A percentile compares a stretch with the other conserved stretches of the same genome.
Conservation (phyloP, 257 asterid genomes). For the Buddleja alternifolia region DNA sequence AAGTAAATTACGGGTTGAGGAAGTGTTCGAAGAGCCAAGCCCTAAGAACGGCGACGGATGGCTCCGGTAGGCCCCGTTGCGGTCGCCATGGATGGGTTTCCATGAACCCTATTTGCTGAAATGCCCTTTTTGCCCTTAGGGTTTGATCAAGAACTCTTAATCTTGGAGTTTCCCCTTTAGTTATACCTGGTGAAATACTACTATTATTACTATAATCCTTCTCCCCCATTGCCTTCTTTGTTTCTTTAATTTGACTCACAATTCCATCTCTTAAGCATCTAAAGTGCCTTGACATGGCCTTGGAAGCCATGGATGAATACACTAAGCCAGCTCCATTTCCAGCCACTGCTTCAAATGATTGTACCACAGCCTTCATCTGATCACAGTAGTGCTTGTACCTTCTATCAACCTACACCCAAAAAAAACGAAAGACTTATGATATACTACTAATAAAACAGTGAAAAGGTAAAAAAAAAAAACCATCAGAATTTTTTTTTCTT, state of each 20-base stretch:
- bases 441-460: not conserved
- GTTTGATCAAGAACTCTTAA: conserved; percentile 73
- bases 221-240: conserved; percentile 72
- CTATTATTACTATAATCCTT: no score
- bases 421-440: not conserved
- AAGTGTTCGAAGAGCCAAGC: conserved; percentile 99
- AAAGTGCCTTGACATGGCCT: conserved; percentile 91
- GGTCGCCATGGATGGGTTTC: conserved; percentile 94
- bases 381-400: conserved; percentile 89
- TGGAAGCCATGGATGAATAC: conserved; percentile 69
- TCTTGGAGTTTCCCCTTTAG: conserved; percentile 83
- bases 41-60: conserved; percentile 74
- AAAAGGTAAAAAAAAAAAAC: no score
- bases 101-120: conserved; percentile 82
- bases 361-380: conserved; percentile 74
- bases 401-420: conserved; percentile 75
- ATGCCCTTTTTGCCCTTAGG: conserved; percentile 71
- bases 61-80: conserved; percentile 80
- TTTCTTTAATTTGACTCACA: conserved; percentile 54
- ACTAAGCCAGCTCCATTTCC: conserved; percentile 75
- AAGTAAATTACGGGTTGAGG: conserved; percentile 72
- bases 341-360: conserved; percentile 76
- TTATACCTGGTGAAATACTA: conserved; percentile 43
- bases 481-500: no score
- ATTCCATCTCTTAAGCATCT: conserved; percentile 76